These are phyloP conservation scores for Bipolaris sorokiniana DNA, from an alignment of 2,329 filamentous ascomycete species.

Conservation along the genomic window DNA sequence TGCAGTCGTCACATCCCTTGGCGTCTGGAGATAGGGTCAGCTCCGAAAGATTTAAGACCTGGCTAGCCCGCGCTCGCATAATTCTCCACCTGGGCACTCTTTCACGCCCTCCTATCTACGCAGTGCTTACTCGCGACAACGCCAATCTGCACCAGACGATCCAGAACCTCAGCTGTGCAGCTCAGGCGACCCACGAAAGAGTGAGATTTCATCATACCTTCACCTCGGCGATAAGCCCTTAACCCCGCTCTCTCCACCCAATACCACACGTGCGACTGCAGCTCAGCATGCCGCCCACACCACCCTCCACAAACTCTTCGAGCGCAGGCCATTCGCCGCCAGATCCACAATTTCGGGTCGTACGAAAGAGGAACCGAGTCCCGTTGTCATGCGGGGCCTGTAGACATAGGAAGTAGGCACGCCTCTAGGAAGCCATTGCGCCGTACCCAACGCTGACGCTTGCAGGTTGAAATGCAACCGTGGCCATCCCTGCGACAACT, in stretches of 20 bases:
- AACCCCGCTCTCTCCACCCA: constrained; percentile 27
- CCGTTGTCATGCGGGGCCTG: constrained; percentile 92
- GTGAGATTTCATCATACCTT: constrained; percentile 11
- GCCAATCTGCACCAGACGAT: constrained; percentile 11
- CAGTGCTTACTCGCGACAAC: constrained; percentile 9
- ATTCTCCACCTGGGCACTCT: constrained; percentile 21
- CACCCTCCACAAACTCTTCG: constrained; percentile 78
- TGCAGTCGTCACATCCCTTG: constrained; percentile 13
- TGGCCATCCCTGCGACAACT: constrained; percentile 90
- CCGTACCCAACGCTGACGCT: constrained; percentile 22
- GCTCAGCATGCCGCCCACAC: constrained; percentile 71
- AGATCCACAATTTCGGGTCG: constrained; percentile 83
- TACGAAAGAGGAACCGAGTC: constrained; percentile 89
- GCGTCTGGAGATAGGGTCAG: constrained; percentile 39
- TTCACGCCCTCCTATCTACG: constrained; percentile 17
- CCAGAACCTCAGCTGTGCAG: constrained; percentile 1
- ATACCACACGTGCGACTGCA: constrained; percentile 1
- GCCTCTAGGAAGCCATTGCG: neutral
- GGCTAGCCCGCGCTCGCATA: constrained; percentile 24
- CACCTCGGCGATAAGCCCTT: constrained; percentile 33
- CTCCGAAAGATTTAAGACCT: constrained; percentile 40
- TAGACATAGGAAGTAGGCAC: constrained; percentile 80
- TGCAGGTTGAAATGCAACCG: constrained; percentile 87
- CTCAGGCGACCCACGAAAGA: constrained; percentile 10
- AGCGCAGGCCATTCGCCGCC: constrained; percentile 80